Evolutionary conservation across 1,139 yeast genomes (phyloP), one percentile per base, ranked within the genome.

Genomic region (Tardiomyces blankii): DNA sequence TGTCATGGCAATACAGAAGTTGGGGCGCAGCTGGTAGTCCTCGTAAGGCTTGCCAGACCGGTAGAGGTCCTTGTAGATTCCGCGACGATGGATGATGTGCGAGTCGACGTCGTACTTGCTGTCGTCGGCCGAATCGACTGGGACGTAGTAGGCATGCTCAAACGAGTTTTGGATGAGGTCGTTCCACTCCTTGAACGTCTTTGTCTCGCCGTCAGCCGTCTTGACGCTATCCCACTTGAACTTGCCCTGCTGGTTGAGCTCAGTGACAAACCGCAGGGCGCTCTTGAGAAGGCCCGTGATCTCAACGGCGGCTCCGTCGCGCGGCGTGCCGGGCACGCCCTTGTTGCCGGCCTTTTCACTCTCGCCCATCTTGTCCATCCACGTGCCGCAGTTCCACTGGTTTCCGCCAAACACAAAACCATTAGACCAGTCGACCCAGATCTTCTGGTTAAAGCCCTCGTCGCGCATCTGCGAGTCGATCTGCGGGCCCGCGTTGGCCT

Each of bases 341-440:
- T 81, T 83, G 49, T 80, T 82, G 1, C 85, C 83, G 0, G 98
- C 96, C 49, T 66, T 70, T 44, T 66, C 78, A 59, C 95, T 85
- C 67, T 91, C 98, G 18, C 98, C 98, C 97, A 91, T 91, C 68
- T 91, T 91, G 66, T 91, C 98, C 96, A 89, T 91, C 98, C 98
- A 91, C 0, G 98, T 91, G 19, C 98, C 98, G 68, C 98, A 91
- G 60, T 91, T 91, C 63, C 68, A 77, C 62, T 84, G 95, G 46
- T 86, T 85, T 1, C 98, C 98, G 42, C 98, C 98, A 63, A 80
- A 84, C 5, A 89, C 70, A 42, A 91, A 68, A 0, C 98, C 98
- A 23, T 84, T 88, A 0, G 69, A 59, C 97, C 97, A 91, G 62
- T 91, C 96, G 48, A 89, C 88, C 48, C 67, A 61, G 1, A 87